Conservation (phyloP, 2,329 filamentous ascomycete species). For the Cordyceps cateniannulata region DNA sequence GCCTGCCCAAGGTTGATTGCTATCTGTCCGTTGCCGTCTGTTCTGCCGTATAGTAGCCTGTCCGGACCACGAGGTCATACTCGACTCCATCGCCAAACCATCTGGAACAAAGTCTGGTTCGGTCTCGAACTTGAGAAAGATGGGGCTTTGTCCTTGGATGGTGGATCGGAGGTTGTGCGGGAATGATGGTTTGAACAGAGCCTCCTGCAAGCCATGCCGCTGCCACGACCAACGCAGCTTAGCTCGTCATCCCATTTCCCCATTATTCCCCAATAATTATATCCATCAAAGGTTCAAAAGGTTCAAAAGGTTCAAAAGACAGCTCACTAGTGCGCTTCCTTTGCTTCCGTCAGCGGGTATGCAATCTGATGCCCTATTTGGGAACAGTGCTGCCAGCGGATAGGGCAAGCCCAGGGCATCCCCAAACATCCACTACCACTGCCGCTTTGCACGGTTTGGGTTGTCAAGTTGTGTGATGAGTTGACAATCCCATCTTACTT, state of each 20-base stretch:
- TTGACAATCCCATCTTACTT: too few species aligned
- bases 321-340: constrained; percentile 3
- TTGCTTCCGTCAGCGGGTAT: constrained; percentile 3
- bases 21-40: not conserved
- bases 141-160: constrained; percentile 11
- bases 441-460: not conserved
- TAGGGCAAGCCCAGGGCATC: constrained; percentile 6
- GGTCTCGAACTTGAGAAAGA: constrained; percentile 15
- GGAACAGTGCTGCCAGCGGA: constrained; percentile 11
- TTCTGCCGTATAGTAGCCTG: not conserved
- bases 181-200: constrained; percentile 8
- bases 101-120: constrained; percentile 17
- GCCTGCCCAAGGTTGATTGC: not conserved
- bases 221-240: not conserved
- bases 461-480: not conserved
- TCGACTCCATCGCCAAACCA: constrained; percentile 12
- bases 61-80: not conserved
- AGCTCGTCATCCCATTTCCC: constrained; percentile 6
- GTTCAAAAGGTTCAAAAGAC: not conserved
- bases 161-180: constrained; percentile 15
- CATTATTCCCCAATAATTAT: constrained; percentile 1
- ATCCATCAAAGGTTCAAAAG: not conserved
- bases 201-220: constrained; percentile 11
- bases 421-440: not conserved
- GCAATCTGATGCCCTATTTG: constrained; percentile 6